phyloP scores from a whole-genome alignment of 768 basidiomycete genomes.

The Coprinopsis strossmayeri region DNA sequence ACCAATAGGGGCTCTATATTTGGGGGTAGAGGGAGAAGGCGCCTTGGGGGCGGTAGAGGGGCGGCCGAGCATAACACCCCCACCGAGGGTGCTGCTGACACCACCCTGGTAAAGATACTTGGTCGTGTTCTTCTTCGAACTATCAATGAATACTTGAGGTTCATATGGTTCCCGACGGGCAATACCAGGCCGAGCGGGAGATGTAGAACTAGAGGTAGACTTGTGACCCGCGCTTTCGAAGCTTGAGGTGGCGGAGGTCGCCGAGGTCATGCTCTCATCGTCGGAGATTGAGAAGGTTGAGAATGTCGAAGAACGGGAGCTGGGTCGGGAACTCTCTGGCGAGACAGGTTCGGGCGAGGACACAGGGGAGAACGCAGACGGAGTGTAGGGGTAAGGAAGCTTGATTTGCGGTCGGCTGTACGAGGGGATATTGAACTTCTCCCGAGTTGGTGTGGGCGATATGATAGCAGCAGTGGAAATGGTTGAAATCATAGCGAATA shows the following conservation, averaged over 20 bases:
- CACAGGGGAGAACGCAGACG: slow-evolving; percentile 17
- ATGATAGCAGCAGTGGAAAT: slow-evolving; percentile 25
- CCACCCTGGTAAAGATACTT: slow-evolving; percentile 38
- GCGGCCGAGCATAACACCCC: slow-evolving; percentile 38
- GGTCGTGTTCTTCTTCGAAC: slow-evolving; percentile 20
- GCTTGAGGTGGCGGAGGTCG: slow-evolving; percentile 20
- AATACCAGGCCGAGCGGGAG: background rate
- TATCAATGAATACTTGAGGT: slow-evolving; percentile 19
- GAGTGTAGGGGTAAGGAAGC: slow-evolving; percentile 9
- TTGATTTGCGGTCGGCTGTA: slow-evolving; percentile 8
- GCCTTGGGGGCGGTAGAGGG: slow-evolving; percentile 3
- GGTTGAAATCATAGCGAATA: slow-evolving; percentile 30
- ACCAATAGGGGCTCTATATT: slow-evolving; percentile 14
- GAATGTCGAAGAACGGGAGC: slow-evolving; percentile 31
- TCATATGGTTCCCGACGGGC: slow-evolving; percentile 4
- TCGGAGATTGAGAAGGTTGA: slow-evolving; percentile 25
- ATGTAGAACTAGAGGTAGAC: too few species aligned
- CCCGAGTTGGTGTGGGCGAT: slow-evolving; percentile 29
- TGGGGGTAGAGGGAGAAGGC: slow-evolving; percentile 10
- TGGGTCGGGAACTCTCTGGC: slow-evolving; percentile 28
- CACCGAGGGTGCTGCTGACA: slow-evolving; percentile 35
- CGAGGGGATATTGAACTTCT: slow-evolving; percentile 19
- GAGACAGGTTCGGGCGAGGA: slow-evolving; percentile 18
- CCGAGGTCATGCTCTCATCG: slow-evolving; percentile 26
- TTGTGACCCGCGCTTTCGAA: slow-evolving; percentile 17